Conservation (phyloP, 2,329 filamentous ascomycete genomes). For the Cercospora janseana region DNA sequence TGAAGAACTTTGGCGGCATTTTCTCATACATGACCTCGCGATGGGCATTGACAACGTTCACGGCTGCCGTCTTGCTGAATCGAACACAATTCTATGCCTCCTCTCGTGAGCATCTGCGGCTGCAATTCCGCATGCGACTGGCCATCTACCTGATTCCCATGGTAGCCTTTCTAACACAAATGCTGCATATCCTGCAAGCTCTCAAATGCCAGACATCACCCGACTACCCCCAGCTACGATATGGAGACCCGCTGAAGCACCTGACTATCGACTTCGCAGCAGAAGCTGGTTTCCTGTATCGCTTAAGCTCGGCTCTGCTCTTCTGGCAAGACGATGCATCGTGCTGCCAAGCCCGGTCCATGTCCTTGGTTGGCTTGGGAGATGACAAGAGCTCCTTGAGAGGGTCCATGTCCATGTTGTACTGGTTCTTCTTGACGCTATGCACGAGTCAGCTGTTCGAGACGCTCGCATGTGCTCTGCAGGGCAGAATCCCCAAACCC, state of each 20-base stretch:
- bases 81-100: slow-evolving; percentile 92
- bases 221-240: slow-evolving; percentile 47
- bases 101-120: slow-evolving; percentile 72
- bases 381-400: slow-evolving; percentile 53
- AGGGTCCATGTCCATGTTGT: slow-evolving; percentile 77
- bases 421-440: slow-evolving; percentile 69
- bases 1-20: slow-evolving; percentile 72
- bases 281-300: slow-evolving; percentile 68
- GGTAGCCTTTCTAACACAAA: slow-evolving; percentile 66
- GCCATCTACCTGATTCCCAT: slow-evolving; percentile 70
- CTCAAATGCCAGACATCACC: slow-evolving; percentile 82
- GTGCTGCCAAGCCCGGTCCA: slow-evolving; percentile 72
- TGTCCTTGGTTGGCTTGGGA: slow-evolving; percentile 57
- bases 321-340: slow-evolving; percentile 70
- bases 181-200: slow-evolving; percentile 69
- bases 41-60: slow-evolving; percentile 87
- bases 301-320: slow-evolving; percentile 67
- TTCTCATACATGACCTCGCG: slow-evolving; percentile 88
- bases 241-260: slow-evolving; percentile 45
- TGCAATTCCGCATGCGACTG: slow-evolving; percentile 71
- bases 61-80: slow-evolving; percentile 83
- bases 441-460: slow-evolving; percentile 82
- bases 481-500: slow-evolving; percentile 73
- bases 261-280: slow-evolving; percentile 51
- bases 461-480: slow-evolving; percentile 80